Evolutionary conservation across 1,284 basidiomycete genomes (phyloP).

Genomic region (Rugosomyces carneus): DNA sequence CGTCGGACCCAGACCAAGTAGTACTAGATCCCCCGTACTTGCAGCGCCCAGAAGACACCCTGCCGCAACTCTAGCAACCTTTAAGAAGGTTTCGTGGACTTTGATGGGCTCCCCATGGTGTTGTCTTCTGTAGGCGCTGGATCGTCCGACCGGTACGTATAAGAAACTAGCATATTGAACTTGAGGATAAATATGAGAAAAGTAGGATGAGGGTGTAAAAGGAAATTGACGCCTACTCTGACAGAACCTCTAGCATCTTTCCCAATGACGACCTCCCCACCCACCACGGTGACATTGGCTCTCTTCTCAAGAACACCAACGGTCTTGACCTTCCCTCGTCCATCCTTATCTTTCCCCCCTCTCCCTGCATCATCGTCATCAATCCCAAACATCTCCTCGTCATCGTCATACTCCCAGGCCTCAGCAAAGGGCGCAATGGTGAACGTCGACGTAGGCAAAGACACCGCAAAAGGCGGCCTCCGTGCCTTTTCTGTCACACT

Average conservation of each 20-base stretch:
- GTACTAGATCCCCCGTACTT: no score
- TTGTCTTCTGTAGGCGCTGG: conserved; percentile 50
- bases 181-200: conserved; percentile 24
- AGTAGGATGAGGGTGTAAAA: neutral
- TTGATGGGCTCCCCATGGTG: neutral
- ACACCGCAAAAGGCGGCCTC: conserved; percentile 69
- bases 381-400: conserved; percentile 71
- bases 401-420: conserved; percentile 94
- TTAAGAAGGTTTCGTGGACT: neutral
- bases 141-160: conserved; percentile 89
- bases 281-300: conserved; percentile 82
- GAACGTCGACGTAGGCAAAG: conserved; percentile 71
- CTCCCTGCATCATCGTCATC: conserved; percentile 22
- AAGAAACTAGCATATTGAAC: conserved; percentile 91
- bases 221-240: conserved; percentile 45
- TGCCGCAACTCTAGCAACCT: no score
- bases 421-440: conserved; percentile 85
- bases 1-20: no score
- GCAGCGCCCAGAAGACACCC: no score
- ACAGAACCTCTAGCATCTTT: conserved; percentile 69
- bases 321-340: conserved; percentile 51
- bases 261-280: conserved; percentile 76
- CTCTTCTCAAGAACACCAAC: conserved; percentile 79
- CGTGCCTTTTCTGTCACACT: conserved; percentile 44
- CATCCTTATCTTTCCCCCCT: conserved; percentile 38